A percentile compares a stretch with the other conserved stretches of the same genome.
phyloP scores from a whole-genome alignment of 257 asterid genomes.

The Ophiorrhiza pumila region DNA sequence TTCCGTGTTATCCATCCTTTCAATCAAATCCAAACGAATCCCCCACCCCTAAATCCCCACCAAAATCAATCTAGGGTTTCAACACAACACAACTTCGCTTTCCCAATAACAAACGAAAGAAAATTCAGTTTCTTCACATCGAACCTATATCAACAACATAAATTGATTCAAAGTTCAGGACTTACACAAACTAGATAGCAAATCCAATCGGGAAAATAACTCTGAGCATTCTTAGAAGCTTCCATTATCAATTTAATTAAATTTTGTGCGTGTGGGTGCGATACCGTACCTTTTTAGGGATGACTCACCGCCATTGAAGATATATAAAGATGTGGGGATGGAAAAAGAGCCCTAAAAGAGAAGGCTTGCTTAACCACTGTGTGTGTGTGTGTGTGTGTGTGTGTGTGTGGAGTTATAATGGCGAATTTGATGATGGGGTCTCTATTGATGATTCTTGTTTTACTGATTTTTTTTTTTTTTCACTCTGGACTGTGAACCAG shows the following conservation, averaged over 20 bases:
- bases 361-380: not conserved
- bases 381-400: not conserved
- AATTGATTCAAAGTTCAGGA: slow-evolving; percentile 10
- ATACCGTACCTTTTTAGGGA: slow-evolving; percentile 6
- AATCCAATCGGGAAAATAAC: slow-evolving; percentile 1
- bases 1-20: slow-evolving; percentile 45
- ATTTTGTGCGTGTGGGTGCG: not conserved
- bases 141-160: slow-evolving; percentile 11
- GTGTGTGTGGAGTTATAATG: not conserved
- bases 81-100: not conserved
- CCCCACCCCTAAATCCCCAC: slow-evolving; percentile 15
- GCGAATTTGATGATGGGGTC: slow-evolving; percentile 6
- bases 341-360: not conserved
- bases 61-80: not conserved
- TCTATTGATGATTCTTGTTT: slow-evolving; percentile 12
- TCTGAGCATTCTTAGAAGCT: not conserved
- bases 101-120: not conserved
- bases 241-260: not conserved
- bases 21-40: slow-evolving; percentile 23
- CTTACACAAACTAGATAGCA: not conserved
- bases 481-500: not conserved
- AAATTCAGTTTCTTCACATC: slow-evolving; percentile 11
- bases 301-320: slow-evolving; percentile 8
- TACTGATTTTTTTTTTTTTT: not conserved
- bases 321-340: not conserved